Evolutionary conservation across 2,329 filamentous ascomycete genomes (phyloP).

Genomic region (Exophiala sp.): DNA sequence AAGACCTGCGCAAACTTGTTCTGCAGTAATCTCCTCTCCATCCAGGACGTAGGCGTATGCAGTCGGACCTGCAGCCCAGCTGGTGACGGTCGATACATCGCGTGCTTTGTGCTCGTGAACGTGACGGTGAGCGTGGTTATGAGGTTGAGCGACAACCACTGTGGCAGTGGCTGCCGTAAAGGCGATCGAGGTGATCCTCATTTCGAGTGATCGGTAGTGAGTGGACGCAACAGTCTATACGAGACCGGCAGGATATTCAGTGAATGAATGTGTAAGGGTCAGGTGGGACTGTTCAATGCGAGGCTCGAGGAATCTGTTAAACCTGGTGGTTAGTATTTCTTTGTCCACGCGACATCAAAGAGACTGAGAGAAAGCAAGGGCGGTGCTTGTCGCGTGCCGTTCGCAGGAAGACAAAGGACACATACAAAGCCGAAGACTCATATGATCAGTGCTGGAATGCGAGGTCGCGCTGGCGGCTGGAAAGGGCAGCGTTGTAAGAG

Average conservation of each 20-base stretch:
- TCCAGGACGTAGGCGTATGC: slow-evolving; percentile 70
- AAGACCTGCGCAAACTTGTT: slow-evolving; percentile 69
- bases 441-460: slow-evolving; percentile 29
- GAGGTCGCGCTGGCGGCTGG: neutral
- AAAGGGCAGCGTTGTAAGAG: slow-evolving; percentile 4
- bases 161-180: slow-evolving; percentile 40
- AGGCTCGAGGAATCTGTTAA: slow-evolving; percentile 16
- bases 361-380: slow-evolving; percentile 15
- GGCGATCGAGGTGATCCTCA: slow-evolving; percentile 25
- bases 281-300: slow-evolving; percentile 13
- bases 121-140: slow-evolving; percentile 41
- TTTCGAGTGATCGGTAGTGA: slow-evolving; percentile 11
- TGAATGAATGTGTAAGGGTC: slow-evolving; percentile 13
- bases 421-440: slow-evolving; percentile 28
- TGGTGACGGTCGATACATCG: slow-evolving; percentile 41
- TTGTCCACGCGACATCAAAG: slow-evolving; percentile 11
- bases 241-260: slow-evolving; percentile 14
- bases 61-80: slow-evolving; percentile 56
- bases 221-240: slow-evolving; percentile 19
- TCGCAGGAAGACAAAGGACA: slow-evolving; percentile 19
- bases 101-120: slow-evolving; percentile 38
- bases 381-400: slow-evolving; percentile 3
- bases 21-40: slow-evolving; percentile 57
- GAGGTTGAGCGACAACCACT: slow-evolving; percentile 41
- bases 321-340: slow-evolving; percentile 14